Conservation (phyloP, 2,329 filamentous ascomycete species). For the Apiospora rasikravindrae region DNA sequence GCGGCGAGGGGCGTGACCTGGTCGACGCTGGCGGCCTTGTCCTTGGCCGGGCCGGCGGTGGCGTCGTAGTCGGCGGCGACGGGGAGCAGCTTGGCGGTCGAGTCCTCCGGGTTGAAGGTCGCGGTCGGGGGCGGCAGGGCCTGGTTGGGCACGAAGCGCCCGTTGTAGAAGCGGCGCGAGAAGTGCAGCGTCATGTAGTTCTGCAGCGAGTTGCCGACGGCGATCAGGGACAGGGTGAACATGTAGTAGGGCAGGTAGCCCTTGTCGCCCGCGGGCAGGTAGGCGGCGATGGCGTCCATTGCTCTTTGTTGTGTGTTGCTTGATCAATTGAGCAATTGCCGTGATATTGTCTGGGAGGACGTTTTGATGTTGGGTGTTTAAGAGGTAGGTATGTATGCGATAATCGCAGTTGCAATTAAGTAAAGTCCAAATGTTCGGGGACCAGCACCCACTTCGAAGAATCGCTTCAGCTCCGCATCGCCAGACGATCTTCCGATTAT, state of each 20-base stretch:
- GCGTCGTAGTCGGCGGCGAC: conserved; percentile 38
- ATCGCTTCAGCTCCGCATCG: not conserved
- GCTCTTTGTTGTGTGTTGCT: conserved; percentile 16
- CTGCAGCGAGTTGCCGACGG: conserved; percentile 84
- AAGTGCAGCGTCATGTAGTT: conserved; percentile 80
- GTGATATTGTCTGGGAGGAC: not conserved
- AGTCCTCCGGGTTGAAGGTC: conserved; percentile 56
- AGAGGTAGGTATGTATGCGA: not conserved
- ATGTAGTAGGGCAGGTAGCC: conserved; percentile 66
- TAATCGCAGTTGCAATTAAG: not conserved
- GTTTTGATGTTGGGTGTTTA: not conserved
- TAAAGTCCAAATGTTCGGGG: not conserved
- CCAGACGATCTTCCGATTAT: conserved; percentile 13
- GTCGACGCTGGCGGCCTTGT: conserved; percentile 54
- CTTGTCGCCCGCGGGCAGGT: conserved; percentile 51
- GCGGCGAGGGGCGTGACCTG: conserved; percentile 77
- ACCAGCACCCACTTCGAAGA: conserved; percentile 1
- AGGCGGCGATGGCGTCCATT: conserved; percentile 53
- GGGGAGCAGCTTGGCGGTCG: conserved; percentile 56
- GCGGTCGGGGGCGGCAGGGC: conserved; percentile 47
- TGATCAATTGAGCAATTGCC: not conserved
- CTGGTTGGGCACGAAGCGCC: conserved; percentile 60
- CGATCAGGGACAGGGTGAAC: conserved; percentile 76
- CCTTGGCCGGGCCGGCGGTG: conserved; percentile 38
- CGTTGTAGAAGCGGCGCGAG: conserved; percentile 86